Conservation (phyloP, 1,284 basidiomycete genomes). For the Phellopilus nigrolimitatus region DNA sequence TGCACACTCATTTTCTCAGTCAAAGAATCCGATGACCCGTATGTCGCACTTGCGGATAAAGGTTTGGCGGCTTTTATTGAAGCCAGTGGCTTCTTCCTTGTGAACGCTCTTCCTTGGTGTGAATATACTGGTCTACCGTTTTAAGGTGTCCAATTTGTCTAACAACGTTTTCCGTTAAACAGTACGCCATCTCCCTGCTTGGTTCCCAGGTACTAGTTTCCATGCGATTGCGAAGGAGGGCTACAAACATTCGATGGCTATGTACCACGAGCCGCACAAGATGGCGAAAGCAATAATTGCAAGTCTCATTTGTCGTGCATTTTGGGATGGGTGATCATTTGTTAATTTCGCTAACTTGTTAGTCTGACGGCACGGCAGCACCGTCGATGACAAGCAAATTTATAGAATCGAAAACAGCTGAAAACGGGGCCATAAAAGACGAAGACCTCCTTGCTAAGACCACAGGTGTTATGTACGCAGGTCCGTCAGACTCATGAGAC, state of each 20-base stretch:
- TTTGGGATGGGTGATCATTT: neutral
- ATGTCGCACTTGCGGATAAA: conserved; percentile 18
- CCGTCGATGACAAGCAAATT: conserved; percentile 10
- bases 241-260: conserved; percentile 1
- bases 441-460: conserved; percentile 8
- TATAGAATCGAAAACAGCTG: conserved; percentile 5
- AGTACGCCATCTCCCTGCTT: conserved; percentile 12
- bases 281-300: conserved; percentile 13
- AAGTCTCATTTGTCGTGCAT: neutral
- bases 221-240: neutral
- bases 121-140: neutral
- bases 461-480: conserved; percentile 9
- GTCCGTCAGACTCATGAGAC: neutral
- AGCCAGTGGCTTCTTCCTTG: conserved; percentile 14
- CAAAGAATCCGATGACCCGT: conserved; percentile 16
- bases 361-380: conserved; percentile 5
- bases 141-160: neutral
- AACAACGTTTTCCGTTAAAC: neutral
- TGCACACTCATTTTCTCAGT: neutral
- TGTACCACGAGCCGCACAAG: conserved; percentile 9
- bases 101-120: conserved; percentile 5
- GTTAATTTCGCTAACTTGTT: neutral
- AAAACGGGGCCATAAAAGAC: conserved; percentile 2
- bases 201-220: conserved; percentile 18
- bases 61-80: conserved; percentile 4